Evolutionary conservation across 2,329 filamentous ascomycete genomes (phyloP), one percentile per base, ranked within the genome.

Genomic region (Lachnellula subtilissima): DNA sequence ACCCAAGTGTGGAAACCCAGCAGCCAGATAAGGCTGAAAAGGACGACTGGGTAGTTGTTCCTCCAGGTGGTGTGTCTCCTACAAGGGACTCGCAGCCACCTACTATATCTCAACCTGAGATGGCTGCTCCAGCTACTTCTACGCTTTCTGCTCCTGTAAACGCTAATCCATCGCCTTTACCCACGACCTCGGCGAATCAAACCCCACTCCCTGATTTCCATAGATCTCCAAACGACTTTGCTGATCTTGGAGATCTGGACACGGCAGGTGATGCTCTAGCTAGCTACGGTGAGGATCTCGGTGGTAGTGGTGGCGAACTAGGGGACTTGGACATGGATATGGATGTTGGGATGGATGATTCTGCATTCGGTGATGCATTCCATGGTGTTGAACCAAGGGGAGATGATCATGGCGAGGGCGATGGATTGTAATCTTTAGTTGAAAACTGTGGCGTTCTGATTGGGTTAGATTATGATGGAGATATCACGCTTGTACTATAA

Each of bases 291-390:
- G 76, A 77, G 4, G 78, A 76, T 32, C 71, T 82, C 4, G 81
- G 76, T 22, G 81, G 83, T 48, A 54, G 53, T 19, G 61, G 58
- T 51, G 69, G 70, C 17, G 77, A 78, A 54, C 73, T 73, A 3
- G 70, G 78, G 4, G 78, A 78, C 61, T 69, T 79, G 43, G 82
- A 80, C 8, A 70, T 82, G n/a, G 79, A 81, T 68, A 70, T 86
- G 51, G 78, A 81, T 64, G 80, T 86, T 74, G 87, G 86, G 60
- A 81, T 91, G 76, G 87, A 90, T 48, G 87, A 91, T 66, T 90
- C 86, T 37, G 89, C 88, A 1, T 94, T 94, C 74, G 89, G 88
- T 2, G 88, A 94, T 64, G 89, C 89, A 0, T 90, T 93, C 72
- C 88, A 91, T 64, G 83, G 81, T 4, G 80, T 84, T 12, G 78